phyloP scores from a whole-genome alignment of 1,139 yeast species.

The Arxiozyma heterogenica region DNA sequence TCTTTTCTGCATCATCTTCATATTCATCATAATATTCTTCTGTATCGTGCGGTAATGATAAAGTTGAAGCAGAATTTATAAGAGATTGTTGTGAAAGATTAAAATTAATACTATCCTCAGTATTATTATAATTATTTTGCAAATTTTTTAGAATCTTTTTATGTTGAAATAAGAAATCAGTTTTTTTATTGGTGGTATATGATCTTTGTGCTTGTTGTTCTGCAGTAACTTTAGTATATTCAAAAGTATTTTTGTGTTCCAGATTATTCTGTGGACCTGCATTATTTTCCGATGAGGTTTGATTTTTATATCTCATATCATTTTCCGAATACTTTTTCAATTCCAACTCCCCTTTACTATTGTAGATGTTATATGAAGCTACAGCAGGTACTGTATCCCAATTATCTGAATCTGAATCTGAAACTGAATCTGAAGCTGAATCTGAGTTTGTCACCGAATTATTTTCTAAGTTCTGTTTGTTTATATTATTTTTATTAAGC shows the following conservation, averaged over 20 bases:
- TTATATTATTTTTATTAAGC: background rate
- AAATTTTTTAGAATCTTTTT: conserved; percentile 10
- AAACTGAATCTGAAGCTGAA: conserved; percentile 7
- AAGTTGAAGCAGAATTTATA: conserved; percentile 6
- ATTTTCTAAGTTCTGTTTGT: background rate
- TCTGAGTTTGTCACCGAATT: background rate
- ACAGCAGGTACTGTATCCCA: conserved; percentile 59
- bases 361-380: conserved; percentile 49
- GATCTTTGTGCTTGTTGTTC: conserved; percentile 81
- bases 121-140: background rate
- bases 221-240: conserved; percentile 83
- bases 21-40: conserved; percentile 29
- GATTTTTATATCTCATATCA: background rate
- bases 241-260: conserved; percentile 38
- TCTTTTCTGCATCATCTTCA: conserved; percentile 36
- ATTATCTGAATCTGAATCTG: conserved; percentile 13
- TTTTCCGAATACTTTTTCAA: conserved; percentile 10
- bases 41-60: conserved; percentile 7
- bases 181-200: conserved; percentile 62
- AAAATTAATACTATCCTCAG: background rate
- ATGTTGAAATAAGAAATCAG: conserved; percentile 66
- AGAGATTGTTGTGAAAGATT: background rate
- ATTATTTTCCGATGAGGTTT: background rate
- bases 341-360: conserved; percentile 44
- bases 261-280: conserved; percentile 25